Base-by-base conservation (phyloP, 805 yeast species). In the Zygosaccharomyces kombuchaensis region DNA sequence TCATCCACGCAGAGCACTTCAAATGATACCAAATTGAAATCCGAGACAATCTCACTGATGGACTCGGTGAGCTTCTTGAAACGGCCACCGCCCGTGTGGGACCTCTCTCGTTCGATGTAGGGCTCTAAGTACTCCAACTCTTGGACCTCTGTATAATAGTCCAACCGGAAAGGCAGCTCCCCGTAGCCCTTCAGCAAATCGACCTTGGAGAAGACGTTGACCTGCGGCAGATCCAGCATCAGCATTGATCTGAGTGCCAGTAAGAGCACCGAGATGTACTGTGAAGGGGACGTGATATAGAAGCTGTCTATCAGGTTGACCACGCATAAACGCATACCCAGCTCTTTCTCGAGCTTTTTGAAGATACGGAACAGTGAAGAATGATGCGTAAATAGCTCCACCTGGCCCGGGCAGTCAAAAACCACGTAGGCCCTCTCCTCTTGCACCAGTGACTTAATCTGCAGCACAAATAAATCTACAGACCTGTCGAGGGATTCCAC, bases 391-490 rank as follows among this genome's bases (percentile, higher is more conserved):
- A 87, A 93, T 12, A 93, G 74, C 63, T 93, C 99, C 1, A 89
- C 93, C 63, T 93, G 99, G 1, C 99, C 99, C 1, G 97, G 96
- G 59, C 95, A 87, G 64, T 88, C 96, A 67, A 88, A 86, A 3
- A 88, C 70, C 9, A 88, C 63, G 54, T 88, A 88, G 32, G 82
- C 78, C 17, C 71, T 71, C 46, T 80, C 82, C 34, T 76, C 73
- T 30, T 70, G 62, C 4, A 84, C 77, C 9, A 89, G 68, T 26
- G 73, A 69, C 46, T 74, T 71, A 26, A 91, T 70, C 59, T 76
- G 79, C 8, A 70, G 68, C 3, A 84, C 59, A 55, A 88, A 78
- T 37, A 73, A 70, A 22, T 83, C 85, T 40, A 83, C 67, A 19
- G 80, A 73, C 25, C 71, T 71, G 62, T 85, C 77, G 19, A 73